Evolutionary conservation across 108 stramenopile species (phyloP).

Genomic region (Cyclotella sp.): DNA sequence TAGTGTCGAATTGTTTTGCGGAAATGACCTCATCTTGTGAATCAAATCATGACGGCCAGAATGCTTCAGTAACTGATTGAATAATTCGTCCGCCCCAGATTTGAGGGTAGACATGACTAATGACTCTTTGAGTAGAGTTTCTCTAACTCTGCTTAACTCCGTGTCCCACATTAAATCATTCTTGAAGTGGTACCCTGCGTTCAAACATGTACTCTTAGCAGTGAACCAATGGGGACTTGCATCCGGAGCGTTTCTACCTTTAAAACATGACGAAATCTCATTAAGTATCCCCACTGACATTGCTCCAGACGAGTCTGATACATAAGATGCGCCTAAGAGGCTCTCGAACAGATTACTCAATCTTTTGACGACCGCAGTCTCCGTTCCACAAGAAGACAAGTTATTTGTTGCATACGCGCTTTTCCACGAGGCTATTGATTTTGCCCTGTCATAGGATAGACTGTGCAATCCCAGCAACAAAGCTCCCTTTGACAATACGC

Average conservation of each 20-base stretch:
- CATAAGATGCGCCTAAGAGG: constrained; percentile 55
- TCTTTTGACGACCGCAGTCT: constrained; percentile 15
- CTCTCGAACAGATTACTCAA: constrained; percentile 62
- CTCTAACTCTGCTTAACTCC: constrained; percentile 15
- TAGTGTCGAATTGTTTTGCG: constrained; percentile 10
- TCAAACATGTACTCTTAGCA: constrained; percentile 32
- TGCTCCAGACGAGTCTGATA: constrained; percentile 26
- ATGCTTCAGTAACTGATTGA: neutral
- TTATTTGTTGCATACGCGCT: neutral
- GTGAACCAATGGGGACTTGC: constrained; percentile 24
- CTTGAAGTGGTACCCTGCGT: constrained; percentile 46
- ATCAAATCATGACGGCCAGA: constrained; percentile 9
- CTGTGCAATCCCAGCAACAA: constrained; percentile 44
- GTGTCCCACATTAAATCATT: constrained; percentile 19
- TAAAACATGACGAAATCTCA: constrained; percentile 41
- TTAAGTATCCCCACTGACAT: constrained; percentile 46
- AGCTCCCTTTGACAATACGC: constrained; percentile 36
- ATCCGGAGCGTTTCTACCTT: neutral
- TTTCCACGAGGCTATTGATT: constrained; percentile 30
- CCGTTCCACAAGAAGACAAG: neutral
- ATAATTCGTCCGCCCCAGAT: constrained; percentile 11
- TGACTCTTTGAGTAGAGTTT: neutral
- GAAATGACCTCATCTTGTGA: constrained; percentile 2
- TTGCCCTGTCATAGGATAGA: constrained; percentile 12
- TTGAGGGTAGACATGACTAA: constrained; percentile 8